These are phyloP conservation scores for Dillenia suffruticosa DNA, from an alignment of 164 flowering plant species.

Conservation along the genomic window DNA sequence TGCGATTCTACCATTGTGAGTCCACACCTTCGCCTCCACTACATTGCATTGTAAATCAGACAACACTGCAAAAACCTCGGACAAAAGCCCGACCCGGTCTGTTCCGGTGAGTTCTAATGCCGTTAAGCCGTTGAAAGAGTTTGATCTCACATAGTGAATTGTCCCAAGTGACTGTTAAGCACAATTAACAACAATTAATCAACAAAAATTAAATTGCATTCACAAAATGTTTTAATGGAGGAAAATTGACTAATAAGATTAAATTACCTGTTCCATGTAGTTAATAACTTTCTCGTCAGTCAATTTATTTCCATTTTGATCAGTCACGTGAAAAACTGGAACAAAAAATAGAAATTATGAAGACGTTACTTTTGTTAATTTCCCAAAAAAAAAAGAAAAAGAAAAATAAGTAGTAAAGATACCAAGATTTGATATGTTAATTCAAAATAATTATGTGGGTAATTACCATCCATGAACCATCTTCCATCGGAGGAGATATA, in stretches of 20 bases:
- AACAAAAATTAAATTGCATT: not conserved
- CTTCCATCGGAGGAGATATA: constrained; percentile 62
- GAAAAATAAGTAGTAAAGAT: not conserved
- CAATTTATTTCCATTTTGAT: constrained; percentile 58
- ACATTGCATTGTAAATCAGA: constrained; percentile 58
- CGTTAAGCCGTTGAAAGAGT: constrained; percentile 37
- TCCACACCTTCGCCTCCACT: constrained; percentile 83
- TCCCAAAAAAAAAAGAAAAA: not conserved
- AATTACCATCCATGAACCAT: constrained; percentile 73
- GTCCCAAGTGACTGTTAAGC: constrained; percentile 47
- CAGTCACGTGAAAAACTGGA: constrained; percentile 81
- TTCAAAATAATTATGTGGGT: too few species aligned
- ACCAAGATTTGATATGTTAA: not conserved
- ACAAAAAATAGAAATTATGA: not conserved
- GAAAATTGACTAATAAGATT: not conserved
- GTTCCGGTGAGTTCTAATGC: constrained; percentile 77
- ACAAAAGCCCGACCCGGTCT: constrained; percentile 67
- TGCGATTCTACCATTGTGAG: constrained; percentile 76
- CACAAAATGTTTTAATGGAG: not conserved
- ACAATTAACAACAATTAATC: not conserved
- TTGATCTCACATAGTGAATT: constrained; percentile 26
- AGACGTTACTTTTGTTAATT: not conserved
- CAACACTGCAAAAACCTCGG: constrained; percentile 79
- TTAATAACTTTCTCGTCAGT: constrained; percentile 59
- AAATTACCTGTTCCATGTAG: constrained; percentile 64